A percentile compares a stretch with the other conserved stretches of the same genome.
These are phyloP conservation scores for Yarrowia sp. DNA, from an alignment of 805 yeast genomes.

Conservation along the genomic window DNA sequence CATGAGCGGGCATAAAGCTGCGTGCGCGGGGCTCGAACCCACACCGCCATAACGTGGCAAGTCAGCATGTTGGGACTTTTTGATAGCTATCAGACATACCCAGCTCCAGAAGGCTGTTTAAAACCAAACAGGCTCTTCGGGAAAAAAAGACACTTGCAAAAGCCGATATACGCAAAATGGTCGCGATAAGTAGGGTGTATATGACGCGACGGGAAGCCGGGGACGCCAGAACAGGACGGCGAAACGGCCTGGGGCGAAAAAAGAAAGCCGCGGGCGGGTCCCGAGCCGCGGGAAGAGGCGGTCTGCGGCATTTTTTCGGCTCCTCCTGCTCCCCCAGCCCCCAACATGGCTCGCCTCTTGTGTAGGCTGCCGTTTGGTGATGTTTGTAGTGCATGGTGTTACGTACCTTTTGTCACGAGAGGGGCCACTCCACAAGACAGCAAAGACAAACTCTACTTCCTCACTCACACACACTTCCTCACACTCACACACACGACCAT, in stretches of 20 bases:
- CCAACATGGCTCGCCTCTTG: neutral
- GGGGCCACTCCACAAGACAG: neutral
- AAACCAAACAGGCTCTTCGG: neutral
- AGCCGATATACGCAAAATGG: neutral
- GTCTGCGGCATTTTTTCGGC: neutral
- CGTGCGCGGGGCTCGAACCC: neutral
- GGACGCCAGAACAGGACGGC: neutral
- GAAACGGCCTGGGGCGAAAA: neutral
- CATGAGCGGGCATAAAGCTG: neutral
- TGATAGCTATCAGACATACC: neutral
- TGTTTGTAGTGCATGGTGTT: neutral
- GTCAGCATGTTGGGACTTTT: slow-evolving; percentile 2
- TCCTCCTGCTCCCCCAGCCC: neutral
- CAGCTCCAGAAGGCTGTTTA: neutral
- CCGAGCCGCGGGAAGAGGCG: neutral
- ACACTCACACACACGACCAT: neutral
- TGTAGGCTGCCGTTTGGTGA: neutral
- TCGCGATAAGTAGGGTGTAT: neutral
- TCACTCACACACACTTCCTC: neutral
- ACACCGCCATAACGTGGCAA: neutral
- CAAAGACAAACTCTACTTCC: neutral
- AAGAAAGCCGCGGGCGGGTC: neutral
- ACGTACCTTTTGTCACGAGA: no score
- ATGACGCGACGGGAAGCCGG: neutral
- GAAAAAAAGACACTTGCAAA: neutral